Conservation (phyloP, 78 protist genomes). For the Mantamonas sphyraenae region DNA sequence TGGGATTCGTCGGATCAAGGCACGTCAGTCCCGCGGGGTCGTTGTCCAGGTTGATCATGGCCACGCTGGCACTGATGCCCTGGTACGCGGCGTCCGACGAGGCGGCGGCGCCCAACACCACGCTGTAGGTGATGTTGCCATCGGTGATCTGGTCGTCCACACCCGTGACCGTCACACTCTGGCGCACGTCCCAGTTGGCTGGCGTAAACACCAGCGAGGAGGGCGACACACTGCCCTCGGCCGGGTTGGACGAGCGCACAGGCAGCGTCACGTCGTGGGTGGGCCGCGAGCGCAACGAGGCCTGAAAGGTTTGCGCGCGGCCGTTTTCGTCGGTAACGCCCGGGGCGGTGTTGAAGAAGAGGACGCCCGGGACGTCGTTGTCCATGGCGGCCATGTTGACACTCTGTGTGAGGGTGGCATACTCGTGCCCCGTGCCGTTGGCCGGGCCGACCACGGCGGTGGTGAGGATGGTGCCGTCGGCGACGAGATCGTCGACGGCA, state of each 20-base stretch:
- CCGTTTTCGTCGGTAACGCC: background rate
- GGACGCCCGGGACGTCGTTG: background rate
- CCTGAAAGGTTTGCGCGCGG: background rate
- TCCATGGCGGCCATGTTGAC: background rate
- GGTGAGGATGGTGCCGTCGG: background rate
- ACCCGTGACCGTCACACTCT: conserved; percentile 6
- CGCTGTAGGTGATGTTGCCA: background rate
- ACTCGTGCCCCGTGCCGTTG: background rate
- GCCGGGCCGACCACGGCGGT: background rate
- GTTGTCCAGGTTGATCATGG: background rate
- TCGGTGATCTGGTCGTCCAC: background rate
- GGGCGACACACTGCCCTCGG: conserved; percentile 2
- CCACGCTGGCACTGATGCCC: background rate
- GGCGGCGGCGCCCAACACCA: background rate
- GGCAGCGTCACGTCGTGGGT: background rate
- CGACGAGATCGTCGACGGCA: background rate
- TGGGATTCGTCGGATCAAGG: background rate
- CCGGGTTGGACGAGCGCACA: background rate
- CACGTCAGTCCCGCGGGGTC: background rate
- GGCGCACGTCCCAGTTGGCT: conserved; percentile 3
- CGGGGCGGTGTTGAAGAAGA: background rate
- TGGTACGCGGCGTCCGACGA: background rate
- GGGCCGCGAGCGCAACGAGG: background rate
- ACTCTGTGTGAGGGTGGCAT: background rate
- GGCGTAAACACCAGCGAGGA: background rate